These are phyloP conservation scores for Rhynchosporium secalis DNA, from an alignment of 2,329 filamentous ascomycete species.

Conservation along the genomic window DNA sequence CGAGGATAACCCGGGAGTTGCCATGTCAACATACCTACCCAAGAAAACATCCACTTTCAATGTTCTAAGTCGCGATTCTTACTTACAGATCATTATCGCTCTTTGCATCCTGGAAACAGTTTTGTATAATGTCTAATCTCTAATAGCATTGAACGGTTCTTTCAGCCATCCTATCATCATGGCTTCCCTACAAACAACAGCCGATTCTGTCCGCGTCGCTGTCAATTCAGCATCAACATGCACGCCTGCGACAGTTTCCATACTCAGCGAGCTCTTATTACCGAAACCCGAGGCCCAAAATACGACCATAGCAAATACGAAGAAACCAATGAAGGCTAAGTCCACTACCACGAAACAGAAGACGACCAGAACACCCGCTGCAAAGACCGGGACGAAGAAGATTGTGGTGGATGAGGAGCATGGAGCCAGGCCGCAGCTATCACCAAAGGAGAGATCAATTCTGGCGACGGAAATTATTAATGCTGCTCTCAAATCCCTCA, in stretches of 20 bases:
- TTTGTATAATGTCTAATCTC: constrained; percentile 40
- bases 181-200: constrained; percentile 44
- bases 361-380: constrained; percentile 30
- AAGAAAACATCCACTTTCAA: constrained; percentile 2
- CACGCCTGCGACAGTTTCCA: constrained; percentile 46
- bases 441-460: constrained; percentile 60
- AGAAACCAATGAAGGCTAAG: constrained; percentile 18
- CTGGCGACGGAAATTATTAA: constrained; percentile 76
- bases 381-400: constrained; percentile 29
- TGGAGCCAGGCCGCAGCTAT: constrained; percentile 44
- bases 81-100: constrained; percentile 18
- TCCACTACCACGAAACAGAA: constrained; percentile 21
- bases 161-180: constrained; percentile 39
- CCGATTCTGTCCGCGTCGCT: constrained; percentile 50
- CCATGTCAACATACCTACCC: constrained; percentile 7
- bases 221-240: constrained; percentile 50
- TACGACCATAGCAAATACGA: constrained; percentile 10
- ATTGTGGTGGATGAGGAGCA: constrained; percentile 40
- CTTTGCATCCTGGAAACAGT: constrained; percentile 21
- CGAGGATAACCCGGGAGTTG: constrained; percentile 10
- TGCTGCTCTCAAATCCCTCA: constrained; percentile 64
- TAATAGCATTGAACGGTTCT: constrained; percentile 30
- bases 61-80: not conserved
- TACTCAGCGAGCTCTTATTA: constrained; percentile 49
- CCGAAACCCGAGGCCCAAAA: constrained; percentile 37